phyloP scores from a whole-genome alignment of 768 basidiomycete species.

The Tricholoma furcatifolium region DNA sequence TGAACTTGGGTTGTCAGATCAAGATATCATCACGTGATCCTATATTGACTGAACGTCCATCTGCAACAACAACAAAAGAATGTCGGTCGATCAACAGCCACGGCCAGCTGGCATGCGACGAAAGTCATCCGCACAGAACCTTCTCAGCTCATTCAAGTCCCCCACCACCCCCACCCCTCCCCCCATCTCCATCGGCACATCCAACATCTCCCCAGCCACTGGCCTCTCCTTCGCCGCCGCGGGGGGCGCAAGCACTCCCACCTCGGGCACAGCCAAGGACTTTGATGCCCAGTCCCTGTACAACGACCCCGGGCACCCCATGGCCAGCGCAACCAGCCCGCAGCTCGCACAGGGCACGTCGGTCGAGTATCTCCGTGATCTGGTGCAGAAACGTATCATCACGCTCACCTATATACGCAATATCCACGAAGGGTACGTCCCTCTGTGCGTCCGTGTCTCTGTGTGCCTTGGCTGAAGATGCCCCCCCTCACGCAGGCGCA shows the following conservation, averaged over 20 bases:
- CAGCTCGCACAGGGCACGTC: slow-evolving; percentile 63
- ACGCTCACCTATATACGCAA: slow-evolving; percentile 84
- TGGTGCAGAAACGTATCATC: slow-evolving; percentile 81
- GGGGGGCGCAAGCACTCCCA: slow-evolving; percentile 40
- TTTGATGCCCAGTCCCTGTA: slow-evolving; percentile 74
- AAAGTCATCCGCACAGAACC: slow-evolving; percentile 84
- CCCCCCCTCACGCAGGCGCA: slow-evolving; percentile 49
- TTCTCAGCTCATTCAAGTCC: slow-evolving; percentile 73
- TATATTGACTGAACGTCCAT: not conserved
- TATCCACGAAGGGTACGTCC: slow-evolving; percentile 80
- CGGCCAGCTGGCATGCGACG: slow-evolving; percentile 76
- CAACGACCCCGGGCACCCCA: slow-evolving; percentile 38
- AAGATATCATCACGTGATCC: slow-evolving; percentile 19
- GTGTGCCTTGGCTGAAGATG: not conserved
- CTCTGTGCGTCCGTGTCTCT: not conserved
- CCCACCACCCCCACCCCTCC: slow-evolving; percentile 28
- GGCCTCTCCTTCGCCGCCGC: slow-evolving; percentile 37
- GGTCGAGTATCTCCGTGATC: slow-evolving; percentile 74
- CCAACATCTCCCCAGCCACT: slow-evolving; percentile 32
- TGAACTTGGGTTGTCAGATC: no score
- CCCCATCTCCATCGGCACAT: slow-evolving; percentile 29
- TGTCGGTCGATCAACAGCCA: slow-evolving; percentile 34
- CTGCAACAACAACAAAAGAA: slow-evolving; percentile 17
- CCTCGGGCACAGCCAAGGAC: slow-evolving; percentile 50
- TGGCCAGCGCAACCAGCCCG: slow-evolving; percentile 40